phyloP scores from a whole-genome alignment of 768 basidiomycete genomes.

The Suillus bovinus region DNA sequence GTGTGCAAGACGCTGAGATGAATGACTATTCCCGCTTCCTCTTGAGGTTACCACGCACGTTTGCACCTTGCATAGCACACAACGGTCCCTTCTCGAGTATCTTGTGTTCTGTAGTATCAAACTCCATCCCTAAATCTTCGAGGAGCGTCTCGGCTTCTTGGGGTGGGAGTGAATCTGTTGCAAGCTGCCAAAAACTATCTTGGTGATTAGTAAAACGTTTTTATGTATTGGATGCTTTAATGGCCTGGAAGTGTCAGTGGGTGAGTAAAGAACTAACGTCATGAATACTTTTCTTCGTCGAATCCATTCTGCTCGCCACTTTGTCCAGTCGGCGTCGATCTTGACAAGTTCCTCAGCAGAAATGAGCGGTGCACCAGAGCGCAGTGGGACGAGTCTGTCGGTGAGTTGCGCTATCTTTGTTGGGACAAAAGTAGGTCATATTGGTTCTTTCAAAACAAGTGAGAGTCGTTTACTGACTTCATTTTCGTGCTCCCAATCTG shows the following conservation, averaged over 20 bases:
- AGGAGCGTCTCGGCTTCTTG: constrained; percentile 63
- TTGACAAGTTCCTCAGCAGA: constrained; percentile 68
- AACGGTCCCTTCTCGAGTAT: constrained; percentile 64
- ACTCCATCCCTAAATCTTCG: constrained; percentile 82
- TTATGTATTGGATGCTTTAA: not conserved
- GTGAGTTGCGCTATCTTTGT: constrained; percentile 50
- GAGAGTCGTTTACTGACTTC: constrained; percentile 44
- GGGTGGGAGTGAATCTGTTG: constrained; percentile 65
- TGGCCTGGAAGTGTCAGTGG: not conserved
- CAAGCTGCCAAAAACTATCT: constrained; percentile 72
- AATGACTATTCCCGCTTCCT: constrained; percentile 44
- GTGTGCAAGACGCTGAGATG: not conserved
- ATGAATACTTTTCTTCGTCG: constrained; percentile 70
- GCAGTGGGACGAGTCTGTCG: constrained; percentile 60
- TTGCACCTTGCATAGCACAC: constrained; percentile 38
- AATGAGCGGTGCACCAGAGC: constrained; percentile 60
- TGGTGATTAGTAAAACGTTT: constrained; percentile 5
- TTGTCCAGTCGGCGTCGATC: constrained; percentile 73
- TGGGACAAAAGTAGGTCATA: constrained; percentile 8
- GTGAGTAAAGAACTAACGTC: constrained; percentile 26
- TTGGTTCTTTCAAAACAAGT: constrained; percentile 13
- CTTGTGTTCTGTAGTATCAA: constrained; percentile 71
- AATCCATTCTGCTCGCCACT: constrained; percentile 83
- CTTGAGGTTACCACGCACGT: constrained; percentile 42
- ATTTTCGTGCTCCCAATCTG: constrained; percentile 51